Percentiles rank a stretch among this genome's conserved stretches.
phyloP scores from a whole-genome alignment of 1,284 basidiomycete genomes.

The Malassezia yamatoensis region DNA sequence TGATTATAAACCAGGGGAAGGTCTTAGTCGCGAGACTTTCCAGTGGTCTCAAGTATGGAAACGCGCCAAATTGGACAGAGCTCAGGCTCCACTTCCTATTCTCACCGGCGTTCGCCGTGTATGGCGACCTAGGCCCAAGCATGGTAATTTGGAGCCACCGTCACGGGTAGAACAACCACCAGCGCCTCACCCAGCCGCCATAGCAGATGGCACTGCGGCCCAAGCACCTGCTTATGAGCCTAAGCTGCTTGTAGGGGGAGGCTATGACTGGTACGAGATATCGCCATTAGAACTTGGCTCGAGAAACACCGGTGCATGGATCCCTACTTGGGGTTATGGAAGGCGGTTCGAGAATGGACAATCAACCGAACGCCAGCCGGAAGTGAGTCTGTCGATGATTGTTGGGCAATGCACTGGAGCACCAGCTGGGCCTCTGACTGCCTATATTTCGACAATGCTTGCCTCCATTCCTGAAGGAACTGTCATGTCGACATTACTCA shows the following conservation, averaged over 20 bases:
- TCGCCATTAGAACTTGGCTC: constrained; percentile 45
- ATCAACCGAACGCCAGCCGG: constrained; percentile 28
- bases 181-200: neutral
- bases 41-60: constrained; percentile 39
- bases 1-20: constrained; percentile 22
- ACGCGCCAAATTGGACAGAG: constrained; percentile 21
- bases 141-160: neutral
- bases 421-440: constrained; percentile 43
- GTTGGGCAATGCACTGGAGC: constrained; percentile 47
- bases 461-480: constrained; percentile 39
- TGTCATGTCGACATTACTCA: constrained; percentile 26
- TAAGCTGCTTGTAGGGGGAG: neutral
- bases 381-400: constrained; percentile 36
- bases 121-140: constrained; percentile 9
- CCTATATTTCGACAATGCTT: constrained; percentile 39
- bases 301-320: constrained; percentile 44
- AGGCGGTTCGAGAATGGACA: constrained; percentile 35
- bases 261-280: constrained; percentile 46
- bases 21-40: constrained; percentile 34
- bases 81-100: constrained; percentile 32
- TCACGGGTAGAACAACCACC: neutral
- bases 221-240: neutral
- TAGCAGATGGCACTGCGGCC: neutral
- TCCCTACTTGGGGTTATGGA: constrained; percentile 47
- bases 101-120: constrained; percentile 36